Conservation (phyloP, 2,329 filamentous ascomycete genomes). For the Incumbomyces lentus region DNA sequence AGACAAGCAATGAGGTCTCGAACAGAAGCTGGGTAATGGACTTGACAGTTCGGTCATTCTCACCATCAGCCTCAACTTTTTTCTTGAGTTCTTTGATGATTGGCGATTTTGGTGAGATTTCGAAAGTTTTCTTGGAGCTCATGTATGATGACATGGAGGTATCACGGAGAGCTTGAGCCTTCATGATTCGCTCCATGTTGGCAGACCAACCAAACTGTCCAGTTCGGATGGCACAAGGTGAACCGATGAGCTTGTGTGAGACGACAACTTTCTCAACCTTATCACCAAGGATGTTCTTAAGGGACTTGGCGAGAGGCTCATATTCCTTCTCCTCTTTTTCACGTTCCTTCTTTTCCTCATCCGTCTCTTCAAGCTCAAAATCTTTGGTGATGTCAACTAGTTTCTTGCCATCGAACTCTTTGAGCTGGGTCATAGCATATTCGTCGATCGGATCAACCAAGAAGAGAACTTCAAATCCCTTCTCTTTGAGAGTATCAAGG, state of each 20-base stretch:
- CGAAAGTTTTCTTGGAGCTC: constrained; percentile 99
- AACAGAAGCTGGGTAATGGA: constrained; percentile 97
- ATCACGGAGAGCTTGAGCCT: constrained; percentile 98
- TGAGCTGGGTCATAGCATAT: constrained; percentile 99
- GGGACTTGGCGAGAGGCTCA: constrained; percentile 84
- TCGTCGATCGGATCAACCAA: constrained; percentile 98
- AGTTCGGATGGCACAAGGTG: constrained; percentile 97
- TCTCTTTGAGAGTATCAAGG: constrained; percentile 96
- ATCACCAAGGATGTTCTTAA: constrained; percentile 98
- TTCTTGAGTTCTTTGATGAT: constrained; percentile 99
- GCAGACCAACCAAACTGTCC: constrained; percentile 99
- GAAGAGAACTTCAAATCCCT: constrained; percentile 99
- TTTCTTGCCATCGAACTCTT: constrained; percentile 99
- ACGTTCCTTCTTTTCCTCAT: constrained; percentile 94
- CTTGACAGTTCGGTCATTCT: constrained; percentile 99
- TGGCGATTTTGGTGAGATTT: constrained; percentile 96
- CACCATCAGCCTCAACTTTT: constrained; percentile 95
- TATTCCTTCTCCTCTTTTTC: constrained; percentile 98
- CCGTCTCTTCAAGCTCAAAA: constrained; percentile 99
- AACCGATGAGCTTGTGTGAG: constrained; percentile 87
- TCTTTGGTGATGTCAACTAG: constrained; percentile 99
- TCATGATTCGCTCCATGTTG: constrained; percentile 99
- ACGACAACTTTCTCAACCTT: constrained; percentile 99
- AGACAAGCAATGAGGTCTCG: constrained; percentile 96
- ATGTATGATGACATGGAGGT: constrained; percentile 99